phyloP scores from a whole-genome alignment of 805 yeast species.

The Saturnispora dispora region DNA sequence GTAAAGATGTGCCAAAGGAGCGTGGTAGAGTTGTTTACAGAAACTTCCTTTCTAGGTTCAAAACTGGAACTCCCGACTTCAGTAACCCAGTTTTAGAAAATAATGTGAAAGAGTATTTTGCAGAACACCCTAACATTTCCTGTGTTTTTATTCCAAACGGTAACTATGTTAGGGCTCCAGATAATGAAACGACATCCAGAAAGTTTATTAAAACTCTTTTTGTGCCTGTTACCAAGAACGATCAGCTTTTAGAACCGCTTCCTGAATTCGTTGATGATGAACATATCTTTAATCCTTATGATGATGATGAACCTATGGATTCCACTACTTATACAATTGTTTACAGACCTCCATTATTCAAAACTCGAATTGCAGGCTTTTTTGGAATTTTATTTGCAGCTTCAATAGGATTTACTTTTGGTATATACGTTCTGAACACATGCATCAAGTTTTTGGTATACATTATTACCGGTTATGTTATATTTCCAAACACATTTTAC shows the following conservation, averaged over 20 bases:
- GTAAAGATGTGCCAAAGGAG: slow-evolving; percentile 52
- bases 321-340: slow-evolving; percentile 55
- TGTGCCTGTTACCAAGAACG: slow-evolving; percentile 75
- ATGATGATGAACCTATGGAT: slow-evolving; percentile 27
- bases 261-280: slow-evolving; percentile 26
- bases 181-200: slow-evolving; percentile 64
- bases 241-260: slow-evolving; percentile 42
- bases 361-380: slow-evolving; percentile 44
- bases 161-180: slow-evolving; percentile 76
- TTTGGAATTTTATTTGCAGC: slow-evolving; percentile 37
- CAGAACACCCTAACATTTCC: slow-evolving; percentile 30
- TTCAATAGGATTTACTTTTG: slow-evolving; percentile 29
- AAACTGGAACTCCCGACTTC: slow-evolving; percentile 33
- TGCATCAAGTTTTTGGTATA: slow-evolving; percentile 12
- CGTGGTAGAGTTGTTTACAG: slow-evolving; percentile 61
- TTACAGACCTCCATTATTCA: slow-evolving; percentile 77
- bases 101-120: slow-evolving; percentile 38
- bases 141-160: slow-evolving; percentile 79
- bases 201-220: slow-evolving; percentile 58
- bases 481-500: slow-evolving; percentile 6
- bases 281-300: slow-evolving; percentile 25
- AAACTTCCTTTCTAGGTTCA: slow-evolving; percentile 34
- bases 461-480: not conserved
- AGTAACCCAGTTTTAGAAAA: slow-evolving; percentile 42
- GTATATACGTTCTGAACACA: slow-evolving; percentile 16